Evolutionary conservation across 139 green algal genomes (phyloP).

Genomic region (Chlorella vulgaris): DNA sequence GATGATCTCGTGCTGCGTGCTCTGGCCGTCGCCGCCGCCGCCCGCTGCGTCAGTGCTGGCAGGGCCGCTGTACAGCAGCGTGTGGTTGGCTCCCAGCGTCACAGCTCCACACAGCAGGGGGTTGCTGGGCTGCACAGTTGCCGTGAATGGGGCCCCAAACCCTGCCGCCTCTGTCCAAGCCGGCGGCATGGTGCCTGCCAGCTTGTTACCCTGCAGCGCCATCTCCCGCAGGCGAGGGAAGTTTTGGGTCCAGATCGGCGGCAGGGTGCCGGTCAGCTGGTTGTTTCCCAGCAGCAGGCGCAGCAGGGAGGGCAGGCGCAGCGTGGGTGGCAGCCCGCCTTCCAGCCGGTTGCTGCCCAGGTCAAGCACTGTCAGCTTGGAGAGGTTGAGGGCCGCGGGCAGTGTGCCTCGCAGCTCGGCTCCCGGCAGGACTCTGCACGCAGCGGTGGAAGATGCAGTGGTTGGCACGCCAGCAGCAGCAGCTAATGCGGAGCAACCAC

Average conservation of each 20-base stretch:
- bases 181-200: conserved; percentile 19
- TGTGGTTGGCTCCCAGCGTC: not conserved
- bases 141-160: conserved; percentile 14
- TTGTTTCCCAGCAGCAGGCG: conserved; percentile 5
- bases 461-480: not conserved
- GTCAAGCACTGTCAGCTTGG: not conserved
- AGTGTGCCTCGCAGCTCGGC: not conserved
- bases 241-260: not conserved
- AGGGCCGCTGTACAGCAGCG: not conserved
- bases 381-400: not conserved
- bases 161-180: not conserved
- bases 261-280: conserved; percentile 11
- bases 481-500: not conserved
- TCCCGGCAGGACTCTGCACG: conserved; percentile 1
- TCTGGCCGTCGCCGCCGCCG: not conserved
- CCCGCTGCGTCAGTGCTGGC: too few relatives aligned
- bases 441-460: not conserved
- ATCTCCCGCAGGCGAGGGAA: conserved; percentile 2
- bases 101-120: conserved; percentile 21
- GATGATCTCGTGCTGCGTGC: not conserved
- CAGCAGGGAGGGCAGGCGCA: conserved; percentile 12
- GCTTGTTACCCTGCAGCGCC: conserved; percentile 18
- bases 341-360: conserved; percentile 9
- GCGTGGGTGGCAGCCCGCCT: conserved; percentile 6
- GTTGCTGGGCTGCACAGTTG: conserved; percentile 14